Conservation (phyloP, 352 stramenopile genomes). For the Pythium brachiatum region DNA sequence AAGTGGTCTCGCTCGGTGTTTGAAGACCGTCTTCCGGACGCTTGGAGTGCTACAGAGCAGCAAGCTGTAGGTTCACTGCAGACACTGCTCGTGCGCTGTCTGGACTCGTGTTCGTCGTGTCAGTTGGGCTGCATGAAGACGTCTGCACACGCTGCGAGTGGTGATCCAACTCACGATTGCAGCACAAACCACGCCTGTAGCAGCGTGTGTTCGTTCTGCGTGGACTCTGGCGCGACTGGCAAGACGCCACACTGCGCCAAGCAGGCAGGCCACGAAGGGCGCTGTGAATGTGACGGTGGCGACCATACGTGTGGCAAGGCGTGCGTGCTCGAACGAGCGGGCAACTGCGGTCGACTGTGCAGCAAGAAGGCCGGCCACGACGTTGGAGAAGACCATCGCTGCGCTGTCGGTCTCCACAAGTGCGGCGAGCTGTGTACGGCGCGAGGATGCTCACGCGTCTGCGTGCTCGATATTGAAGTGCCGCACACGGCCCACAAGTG, state of each 20-base stretch:
- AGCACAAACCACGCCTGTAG: conserved; percentile 45
- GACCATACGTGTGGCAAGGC: conserved; percentile 60
- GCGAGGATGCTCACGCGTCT: conserved; percentile 36
- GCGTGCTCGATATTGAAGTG: conserved; percentile 48
- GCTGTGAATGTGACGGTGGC: conserved; percentile 54
- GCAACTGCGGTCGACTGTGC: conserved; percentile 56
- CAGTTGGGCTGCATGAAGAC: conserved; percentile 69
- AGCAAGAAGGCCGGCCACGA: conserved; percentile 41
- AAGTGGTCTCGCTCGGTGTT: conserved; percentile 44
- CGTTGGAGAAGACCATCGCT: conserved; percentile 35
- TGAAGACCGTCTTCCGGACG: conserved; percentile 34
- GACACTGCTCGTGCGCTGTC: conserved; percentile 52
- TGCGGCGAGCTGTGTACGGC: conserved; percentile 54
- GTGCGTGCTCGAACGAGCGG: conserved; percentile 39
- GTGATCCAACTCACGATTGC: conserved; percentile 43
- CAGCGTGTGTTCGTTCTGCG: conserved; percentile 53
- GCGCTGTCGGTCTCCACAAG: conserved; percentile 49
- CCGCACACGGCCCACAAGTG: conserved; percentile 65
- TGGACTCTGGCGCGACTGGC: conserved; percentile 19
- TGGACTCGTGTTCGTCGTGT: conserved; percentile 46
- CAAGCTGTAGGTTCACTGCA: conserved; percentile 47
- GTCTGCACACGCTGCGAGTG: conserved; percentile 29
- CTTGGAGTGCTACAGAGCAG: conserved; percentile 50
- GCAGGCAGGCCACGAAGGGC: conserved; percentile 58
- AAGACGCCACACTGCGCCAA: conserved; percentile 48